Evolutionary conservation across 2,329 filamentous ascomycete genomes (phyloP).

Genomic region (Parasarocladium wereldwijsianum): DNA sequence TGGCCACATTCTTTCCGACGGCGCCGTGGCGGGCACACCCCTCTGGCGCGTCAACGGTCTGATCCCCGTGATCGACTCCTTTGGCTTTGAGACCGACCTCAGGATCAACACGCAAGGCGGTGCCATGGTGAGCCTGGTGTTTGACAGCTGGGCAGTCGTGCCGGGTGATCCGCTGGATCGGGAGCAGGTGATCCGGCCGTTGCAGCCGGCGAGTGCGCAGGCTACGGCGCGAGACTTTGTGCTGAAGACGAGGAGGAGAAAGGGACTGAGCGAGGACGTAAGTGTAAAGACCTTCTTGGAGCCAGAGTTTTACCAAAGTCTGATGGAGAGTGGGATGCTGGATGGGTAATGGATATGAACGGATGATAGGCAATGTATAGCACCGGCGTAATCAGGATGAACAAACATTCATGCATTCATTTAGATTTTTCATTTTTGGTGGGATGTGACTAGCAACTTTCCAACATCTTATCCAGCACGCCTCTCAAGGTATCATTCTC

Average conservation of each 20-base stretch:
- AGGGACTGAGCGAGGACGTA: slow-evolving; percentile 90
- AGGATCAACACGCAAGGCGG: slow-evolving; percentile 91
- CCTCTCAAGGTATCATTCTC: slow-evolving; percentile 86
- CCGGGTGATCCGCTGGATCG: slow-evolving; percentile 90
- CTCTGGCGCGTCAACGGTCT: slow-evolving; percentile 84
- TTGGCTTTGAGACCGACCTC: slow-evolving; percentile 95
- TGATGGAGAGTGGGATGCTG: slow-evolving; percentile 80
- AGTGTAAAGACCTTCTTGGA: slow-evolving; percentile 93
- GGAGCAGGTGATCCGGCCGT: slow-evolving; percentile 63
- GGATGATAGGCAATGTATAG: slow-evolving; percentile 2
- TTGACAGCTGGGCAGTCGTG: slow-evolving; percentile 92
- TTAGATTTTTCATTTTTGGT: too few relatives aligned
- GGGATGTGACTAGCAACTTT: too few relatives aligned
- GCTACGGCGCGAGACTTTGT: slow-evolving; percentile 92
- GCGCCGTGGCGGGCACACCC: slow-evolving; percentile 84
- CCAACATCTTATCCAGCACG: slow-evolving; percentile 86
- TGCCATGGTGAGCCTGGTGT: slow-evolving; percentile 79
- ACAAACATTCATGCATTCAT: too few relatives aligned
- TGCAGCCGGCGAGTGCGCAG: slow-evolving; percentile 79
- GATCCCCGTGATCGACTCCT: slow-evolving; percentile 91
- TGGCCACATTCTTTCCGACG: slow-evolving; percentile 89
- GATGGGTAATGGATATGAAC: slow-evolving; percentile 32
- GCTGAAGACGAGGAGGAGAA: slow-evolving; percentile 83
- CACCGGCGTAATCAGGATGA: too few relatives aligned
- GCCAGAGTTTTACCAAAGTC: slow-evolving; percentile 75